phyloP scores from a whole-genome alignment of 176 grass and related monocot species.

The Rhipidocladum racemiflorum region DNA sequence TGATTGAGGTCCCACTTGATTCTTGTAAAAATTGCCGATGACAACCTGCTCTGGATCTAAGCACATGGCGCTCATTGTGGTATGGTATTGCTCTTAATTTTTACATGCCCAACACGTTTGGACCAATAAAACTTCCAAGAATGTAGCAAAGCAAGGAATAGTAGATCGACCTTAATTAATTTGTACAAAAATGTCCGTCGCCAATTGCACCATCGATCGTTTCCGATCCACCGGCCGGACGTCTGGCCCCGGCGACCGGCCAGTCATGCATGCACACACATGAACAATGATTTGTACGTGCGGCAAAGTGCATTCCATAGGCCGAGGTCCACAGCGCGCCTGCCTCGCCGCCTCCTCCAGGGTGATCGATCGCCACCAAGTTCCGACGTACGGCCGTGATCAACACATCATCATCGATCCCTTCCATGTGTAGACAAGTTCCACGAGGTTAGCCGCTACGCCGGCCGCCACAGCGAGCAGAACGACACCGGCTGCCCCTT shows the following conservation, averaged over 20 bases:
- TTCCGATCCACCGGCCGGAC: not conserved
- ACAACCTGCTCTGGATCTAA: not conserved
- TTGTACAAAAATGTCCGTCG: conserved; percentile 27
- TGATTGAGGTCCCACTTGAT: not conserved
- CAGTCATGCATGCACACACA: not conserved
- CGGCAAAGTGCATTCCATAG: not conserved
- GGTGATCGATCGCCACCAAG: not conserved
- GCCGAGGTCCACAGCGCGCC: not conserved
- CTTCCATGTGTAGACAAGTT: not conserved
- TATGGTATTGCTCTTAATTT: not conserved
- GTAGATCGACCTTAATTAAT: not conserved
- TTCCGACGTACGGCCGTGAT: conserved; percentile 2
- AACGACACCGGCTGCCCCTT: conserved; percentile 84
- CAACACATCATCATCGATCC: not conserved
- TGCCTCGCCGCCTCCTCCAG: not conserved
- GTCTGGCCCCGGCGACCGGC: not conserved
- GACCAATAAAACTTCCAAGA: not conserved
- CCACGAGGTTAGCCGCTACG: not conserved
- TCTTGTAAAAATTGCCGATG: not conserved
- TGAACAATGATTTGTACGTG: not conserved
- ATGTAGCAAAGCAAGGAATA: not conserved
- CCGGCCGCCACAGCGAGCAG: conserved; percentile 85
- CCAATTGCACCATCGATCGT: not conserved
- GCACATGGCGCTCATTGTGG: not conserved
- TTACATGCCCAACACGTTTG: not conserved